phyloP scores from a whole-genome alignment of 2,329 filamentous ascomycete species.

The Botryotinia convoluta region DNA sequence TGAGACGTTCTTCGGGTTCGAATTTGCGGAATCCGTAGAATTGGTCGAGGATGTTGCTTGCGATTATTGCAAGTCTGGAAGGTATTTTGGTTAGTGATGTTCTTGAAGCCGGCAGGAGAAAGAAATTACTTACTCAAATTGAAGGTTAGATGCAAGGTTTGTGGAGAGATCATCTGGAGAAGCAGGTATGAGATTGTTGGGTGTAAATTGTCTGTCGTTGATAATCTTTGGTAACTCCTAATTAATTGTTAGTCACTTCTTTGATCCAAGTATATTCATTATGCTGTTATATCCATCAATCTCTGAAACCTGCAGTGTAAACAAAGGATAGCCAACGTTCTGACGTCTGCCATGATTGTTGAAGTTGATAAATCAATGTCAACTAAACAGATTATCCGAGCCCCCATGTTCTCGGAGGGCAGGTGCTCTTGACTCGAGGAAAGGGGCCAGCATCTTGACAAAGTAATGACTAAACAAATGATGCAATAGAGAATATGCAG shows the following conservation, averaged over 20 bases:
- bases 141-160: neutral
- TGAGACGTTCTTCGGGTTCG: neutral
- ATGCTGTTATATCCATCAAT: neutral
- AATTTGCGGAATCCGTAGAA: neutral
- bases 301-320: neutral
- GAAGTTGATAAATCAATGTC: neutral
- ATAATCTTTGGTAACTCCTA: slow-evolving; percentile 1
- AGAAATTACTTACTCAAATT: neutral
- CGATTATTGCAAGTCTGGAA: neutral
- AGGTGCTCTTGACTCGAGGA: neutral
- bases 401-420: neutral
- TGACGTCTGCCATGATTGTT: neutral
- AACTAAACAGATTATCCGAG: neutral
- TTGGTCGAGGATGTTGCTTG: neutral
- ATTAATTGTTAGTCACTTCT: neutral
- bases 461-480: neutral
- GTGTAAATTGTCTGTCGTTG: neutral
- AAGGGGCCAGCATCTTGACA: neutral
- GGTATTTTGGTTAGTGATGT: neutral
- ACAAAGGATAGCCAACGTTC: neutral
- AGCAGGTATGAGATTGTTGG: neutral
- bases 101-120: neutral
- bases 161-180: neutral
- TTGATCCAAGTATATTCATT: neutral
- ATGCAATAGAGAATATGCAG: neutral